Evolutionary conservation across 495 filamentous ascomycete species (phyloP).

Genomic region (Niebla homalea): DNA sequence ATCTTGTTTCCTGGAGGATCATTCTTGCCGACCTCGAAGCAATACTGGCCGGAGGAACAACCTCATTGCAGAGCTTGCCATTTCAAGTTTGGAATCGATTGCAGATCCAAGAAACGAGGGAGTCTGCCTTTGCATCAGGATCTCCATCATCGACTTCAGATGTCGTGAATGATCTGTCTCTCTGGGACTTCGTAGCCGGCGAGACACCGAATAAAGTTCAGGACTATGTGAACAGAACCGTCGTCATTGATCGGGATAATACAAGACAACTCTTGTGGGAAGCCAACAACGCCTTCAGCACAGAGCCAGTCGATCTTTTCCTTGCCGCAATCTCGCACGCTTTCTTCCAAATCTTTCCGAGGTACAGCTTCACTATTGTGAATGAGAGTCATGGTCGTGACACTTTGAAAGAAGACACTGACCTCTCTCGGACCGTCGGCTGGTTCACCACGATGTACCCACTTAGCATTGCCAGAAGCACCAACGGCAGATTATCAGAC

Average conservation of each 20-base stretch:
- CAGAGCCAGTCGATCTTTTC: slow-evolving; percentile 34
- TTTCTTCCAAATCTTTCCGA: slow-evolving; percentile 33
- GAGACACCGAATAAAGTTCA: slow-evolving; percentile 33
- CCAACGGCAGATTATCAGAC: slow-evolving; percentile 29
- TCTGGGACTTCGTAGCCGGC: too few relatives aligned
- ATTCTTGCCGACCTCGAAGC: slow-evolving; percentile 43
- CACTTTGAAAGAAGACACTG: slow-evolving; percentile 13
- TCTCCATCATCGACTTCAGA: too few relatives aligned
- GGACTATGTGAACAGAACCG: slow-evolving; percentile 28
- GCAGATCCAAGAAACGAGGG: too few relatives aligned
- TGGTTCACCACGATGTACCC: slow-evolving; percentile 31
- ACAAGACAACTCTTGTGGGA: slow-evolving; percentile 30
- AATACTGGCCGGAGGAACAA: slow-evolving; percentile 27
- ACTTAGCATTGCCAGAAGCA: slow-evolving; percentile 9
- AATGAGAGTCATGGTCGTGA: slow-evolving; percentile 24
- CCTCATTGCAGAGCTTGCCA: slow-evolving; percentile 10
- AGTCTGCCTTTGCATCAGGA: too few relatives aligned
- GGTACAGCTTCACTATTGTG: slow-evolving; percentile 14
- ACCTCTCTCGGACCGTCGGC: slow-evolving; percentile 22
- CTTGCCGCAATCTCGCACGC: slow-evolving; percentile 34
- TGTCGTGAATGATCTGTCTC: too few relatives aligned
- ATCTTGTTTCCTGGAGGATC: slow-evolving; percentile 45
- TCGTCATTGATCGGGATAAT: slow-evolving; percentile 30
- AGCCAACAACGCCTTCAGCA: slow-evolving; percentile 28
- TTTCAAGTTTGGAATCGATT: slow-evolving; percentile 17